Base-by-base conservation (phyloP, 2,329 filamentous ascomycete genomes). In the Hysterium pulicare region DNA sequence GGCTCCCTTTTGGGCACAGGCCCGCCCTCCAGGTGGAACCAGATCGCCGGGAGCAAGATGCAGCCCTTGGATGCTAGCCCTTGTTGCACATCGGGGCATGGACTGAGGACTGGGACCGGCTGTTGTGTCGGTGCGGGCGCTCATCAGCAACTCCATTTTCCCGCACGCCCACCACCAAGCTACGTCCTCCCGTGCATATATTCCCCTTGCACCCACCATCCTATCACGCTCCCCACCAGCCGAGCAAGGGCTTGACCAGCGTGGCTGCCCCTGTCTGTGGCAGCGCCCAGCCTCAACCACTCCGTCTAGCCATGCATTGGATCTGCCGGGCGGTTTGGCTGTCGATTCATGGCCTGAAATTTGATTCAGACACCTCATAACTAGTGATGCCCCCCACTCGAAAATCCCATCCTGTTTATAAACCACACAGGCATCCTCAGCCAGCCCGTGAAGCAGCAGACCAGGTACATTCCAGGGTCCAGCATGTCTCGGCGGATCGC, bases 51-150 rank as follows among this genome's bases (percentile, higher is more conserved):
- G 61, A 59, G 40, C 31, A 33, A 34, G 48, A 50, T 50, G 48
- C 41, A 40, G 41, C 40, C 32, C 40, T 21, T 37, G 57, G 47
- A 57, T 58, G 56, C 53, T 53, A 51, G 57, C 61, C 62, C 62
- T 58, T 64, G 61, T 65, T 56, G 61, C 62, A 64, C 61, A 66
- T 66, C 62, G 58, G 62, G 51, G 61, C 58, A 60, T 61, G 60
- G 61, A 13, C 13, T n/a, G 17, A 39, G 10, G 8, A 9, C 40
- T 42, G 40, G 40, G 40, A 31, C 24, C 28, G 41, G 8, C 19
- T 36, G 33, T 21, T 35, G 36, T 44, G 30, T 20, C 13, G 17
- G 20, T 33, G 17, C 30, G 35, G 20, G 32, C 7, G 24, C 13
- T 28, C 24, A 28, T 28, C 24, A 28, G 24, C 24, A 13, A 8